These are phyloP conservation scores for Fistulifera pelliculosa DNA, from an alignment of 108 stramenopile species.

Conservation along the genomic window DNA sequence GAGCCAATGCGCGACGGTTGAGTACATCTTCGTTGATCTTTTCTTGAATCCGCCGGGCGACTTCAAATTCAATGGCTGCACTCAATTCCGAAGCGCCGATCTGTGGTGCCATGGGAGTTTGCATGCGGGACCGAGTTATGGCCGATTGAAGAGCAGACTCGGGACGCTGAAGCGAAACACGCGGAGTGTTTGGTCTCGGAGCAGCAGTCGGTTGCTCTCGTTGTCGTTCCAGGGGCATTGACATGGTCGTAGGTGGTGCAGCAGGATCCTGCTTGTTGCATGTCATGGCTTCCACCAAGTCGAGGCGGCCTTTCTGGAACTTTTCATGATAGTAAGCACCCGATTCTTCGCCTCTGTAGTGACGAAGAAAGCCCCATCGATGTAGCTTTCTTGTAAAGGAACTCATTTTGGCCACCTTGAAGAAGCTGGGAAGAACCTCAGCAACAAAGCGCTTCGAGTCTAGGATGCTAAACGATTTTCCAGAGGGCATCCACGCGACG, in stretches of 20 bases:
- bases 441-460: slow-evolving; percentile 29
- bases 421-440: slow-evolving; percentile 31
- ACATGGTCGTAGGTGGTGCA: background rate
- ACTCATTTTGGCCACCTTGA: slow-evolving; percentile 40
- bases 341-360: slow-evolving; percentile 32
- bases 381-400: slow-evolving; percentile 46
- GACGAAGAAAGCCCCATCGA: slow-evolving; percentile 44
- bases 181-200: background rate
- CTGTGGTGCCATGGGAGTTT: slow-evolving; percentile 4
- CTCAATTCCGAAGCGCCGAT: slow-evolving; percentile 11
- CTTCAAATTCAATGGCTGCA: slow-evolving; percentile 36
- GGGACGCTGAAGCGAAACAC: background rate
- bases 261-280: slow-evolving; percentile 4
- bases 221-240: background rate
- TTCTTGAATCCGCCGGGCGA: slow-evolving; percentile 23
- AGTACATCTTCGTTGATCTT: slow-evolving; percentile 16
- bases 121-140: background rate
- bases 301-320: slow-evolving; percentile 30
- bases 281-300: slow-evolving; percentile 13
- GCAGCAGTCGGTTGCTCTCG: background rate
- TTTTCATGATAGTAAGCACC: slow-evolving; percentile 42
- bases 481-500: slow-evolving; percentile 43
- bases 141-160: background rate
- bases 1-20: slow-evolving; percentile 17
- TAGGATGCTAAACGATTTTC: slow-evolving; percentile 39